Percentiles rank a stretch among this genome's conserved stretches.
Evolutionary conservation across 208 protist species (phyloP).

Genomic region (Leptomonas pyrrhocoris): DNA sequence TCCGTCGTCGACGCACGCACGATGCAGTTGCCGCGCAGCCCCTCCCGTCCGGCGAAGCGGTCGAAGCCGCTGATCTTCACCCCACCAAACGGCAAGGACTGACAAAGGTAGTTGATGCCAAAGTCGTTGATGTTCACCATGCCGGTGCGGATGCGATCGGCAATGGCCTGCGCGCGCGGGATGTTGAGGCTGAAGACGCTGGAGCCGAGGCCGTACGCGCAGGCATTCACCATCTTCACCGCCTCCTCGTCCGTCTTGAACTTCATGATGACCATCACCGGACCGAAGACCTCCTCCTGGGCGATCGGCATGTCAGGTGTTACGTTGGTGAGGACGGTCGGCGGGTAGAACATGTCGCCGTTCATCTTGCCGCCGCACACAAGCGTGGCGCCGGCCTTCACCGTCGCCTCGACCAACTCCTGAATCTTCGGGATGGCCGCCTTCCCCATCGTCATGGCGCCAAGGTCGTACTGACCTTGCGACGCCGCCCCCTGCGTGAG

Average conservation of each 20-base stretch:
- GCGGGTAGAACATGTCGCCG: constrained; percentile 81
- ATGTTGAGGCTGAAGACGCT: constrained; percentile 88
- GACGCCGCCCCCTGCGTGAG: constrained; percentile 89
- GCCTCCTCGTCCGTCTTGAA: constrained; percentile 89
- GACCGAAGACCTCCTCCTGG: constrained; percentile 95
- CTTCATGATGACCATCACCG: constrained; percentile 91
- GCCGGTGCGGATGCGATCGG: constrained; percentile 76
- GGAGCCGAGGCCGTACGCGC: constrained; percentile 90
- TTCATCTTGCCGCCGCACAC: constrained; percentile 82
- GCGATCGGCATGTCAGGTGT: constrained; percentile 89
- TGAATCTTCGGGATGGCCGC: constrained; percentile 90
- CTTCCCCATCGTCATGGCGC: constrained; percentile 95
- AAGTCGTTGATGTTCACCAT: constrained; percentile 96
- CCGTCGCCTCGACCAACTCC: constrained; percentile 88
- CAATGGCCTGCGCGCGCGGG: constrained; percentile 82
- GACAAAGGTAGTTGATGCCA: constrained; percentile 95
- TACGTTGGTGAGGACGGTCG: constrained; percentile 92
- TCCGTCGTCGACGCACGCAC: constrained; percentile 84
- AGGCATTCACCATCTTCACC: constrained; percentile 87
- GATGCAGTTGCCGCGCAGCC: constrained; percentile 92
- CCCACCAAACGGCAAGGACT: constrained; percentile 96
- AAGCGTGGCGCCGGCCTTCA: constrained; percentile 86
- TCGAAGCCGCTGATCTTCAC: constrained; percentile 96
- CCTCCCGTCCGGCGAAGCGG: constrained; percentile 94
- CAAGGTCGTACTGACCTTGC: constrained; percentile 78